Conservation (phyloP, 108 stramenopile species). For the Cyclotella kingstonii region DNA sequence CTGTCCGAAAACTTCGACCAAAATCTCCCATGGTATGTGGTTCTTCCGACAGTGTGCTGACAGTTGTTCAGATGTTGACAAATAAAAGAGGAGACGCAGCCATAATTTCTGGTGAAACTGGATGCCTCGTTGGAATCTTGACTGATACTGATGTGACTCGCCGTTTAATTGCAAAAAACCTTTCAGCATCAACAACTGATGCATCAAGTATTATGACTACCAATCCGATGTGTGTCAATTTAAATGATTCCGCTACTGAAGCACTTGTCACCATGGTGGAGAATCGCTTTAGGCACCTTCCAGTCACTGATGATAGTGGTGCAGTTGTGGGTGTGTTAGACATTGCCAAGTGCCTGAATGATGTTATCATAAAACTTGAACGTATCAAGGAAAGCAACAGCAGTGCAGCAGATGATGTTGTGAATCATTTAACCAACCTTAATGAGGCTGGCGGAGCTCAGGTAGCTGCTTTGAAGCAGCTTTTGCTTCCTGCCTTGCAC, state of each 20-base stretch:
- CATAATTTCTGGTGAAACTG: conserved; percentile 50
- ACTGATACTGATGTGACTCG: conserved; percentile 83
- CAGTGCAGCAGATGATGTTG: conserved; percentile 62
- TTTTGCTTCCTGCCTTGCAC: conserved; percentile 66
- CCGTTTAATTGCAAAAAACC: conserved; percentile 67
- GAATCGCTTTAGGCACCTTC: conserved; percentile 90
- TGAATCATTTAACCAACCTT: conserved; percentile 50
- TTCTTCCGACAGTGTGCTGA: conserved; percentile 45
- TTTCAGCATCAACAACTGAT: conserved; percentile 54
- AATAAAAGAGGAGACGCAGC: conserved; percentile 68
- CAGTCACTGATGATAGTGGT: conserved; percentile 83
- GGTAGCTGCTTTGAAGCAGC: conserved; percentile 62
- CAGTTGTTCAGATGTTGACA: conserved; percentile 60
- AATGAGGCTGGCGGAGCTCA: conserved; percentile 63
- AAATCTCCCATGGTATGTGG: conserved; percentile 63
- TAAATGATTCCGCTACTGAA: conserved; percentile 83
- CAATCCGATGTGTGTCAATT: conserved; percentile 79
- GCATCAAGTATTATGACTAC: conserved; percentile 81
- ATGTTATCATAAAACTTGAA: conserved; percentile 91
- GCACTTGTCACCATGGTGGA: conserved; percentile 92
- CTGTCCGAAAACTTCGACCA: conserved; percentile 76
- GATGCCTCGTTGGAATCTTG: conserved; percentile 78
- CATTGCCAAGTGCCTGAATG: conserved; percentile 94
- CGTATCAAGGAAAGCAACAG: conserved; percentile 55
- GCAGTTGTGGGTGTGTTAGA: conserved; percentile 87